Conservation (phyloP, 2,329 filamentous ascomycete genomes). For the Beauveria brongniartii region DNA sequence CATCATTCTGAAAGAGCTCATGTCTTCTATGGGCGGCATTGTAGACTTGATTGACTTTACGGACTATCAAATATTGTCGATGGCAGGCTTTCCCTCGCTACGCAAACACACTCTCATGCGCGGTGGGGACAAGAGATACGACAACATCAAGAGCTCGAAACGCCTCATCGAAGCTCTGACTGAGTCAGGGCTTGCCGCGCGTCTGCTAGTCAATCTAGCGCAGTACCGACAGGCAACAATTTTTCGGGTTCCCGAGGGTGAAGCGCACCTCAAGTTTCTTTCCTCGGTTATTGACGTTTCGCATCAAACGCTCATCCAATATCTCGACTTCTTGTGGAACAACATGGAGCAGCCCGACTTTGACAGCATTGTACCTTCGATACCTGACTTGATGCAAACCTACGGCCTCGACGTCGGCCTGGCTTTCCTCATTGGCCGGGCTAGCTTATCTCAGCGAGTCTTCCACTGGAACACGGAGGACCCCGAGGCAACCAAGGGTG, state of each 20-base stretch:
- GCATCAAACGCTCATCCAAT: conserved; percentile 76
- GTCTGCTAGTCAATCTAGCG: conserved; percentile 80
- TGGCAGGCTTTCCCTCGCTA: conserved; percentile 77
- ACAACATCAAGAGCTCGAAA: conserved; percentile 64
- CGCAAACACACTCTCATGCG: conserved; percentile 73
- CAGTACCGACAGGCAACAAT: conserved; percentile 86
- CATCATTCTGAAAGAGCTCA: conserved; percentile 83
- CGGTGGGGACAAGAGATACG: conserved; percentile 73
- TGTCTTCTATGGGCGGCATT: conserved; percentile 89
- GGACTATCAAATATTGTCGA: conserved; percentile 76
- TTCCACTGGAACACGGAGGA: conserved; percentile 33
- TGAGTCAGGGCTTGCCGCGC: conserved; percentile 68
- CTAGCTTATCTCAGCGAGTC: conserved; percentile 63
- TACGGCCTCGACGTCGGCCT: conserved; percentile 73
- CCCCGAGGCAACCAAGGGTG: conserved; percentile 22
- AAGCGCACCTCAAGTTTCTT: conserved; percentile 80
- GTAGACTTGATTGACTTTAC: conserved; percentile 81
- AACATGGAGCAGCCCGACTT: conserved; percentile 72
- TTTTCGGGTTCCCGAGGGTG: conserved; percentile 60
- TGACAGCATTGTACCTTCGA: conserved; percentile 66
- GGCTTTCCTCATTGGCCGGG: conserved; percentile 76
- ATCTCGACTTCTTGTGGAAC: conserved; percentile 77
- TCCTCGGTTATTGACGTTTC: conserved; percentile 86
- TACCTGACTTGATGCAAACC: conserved; percentile 64
- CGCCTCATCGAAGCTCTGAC: conserved; percentile 73